phyloP scores from a whole-genome alignment of 345 rosid species.

The Anastatica hierochuntica region DNA sequence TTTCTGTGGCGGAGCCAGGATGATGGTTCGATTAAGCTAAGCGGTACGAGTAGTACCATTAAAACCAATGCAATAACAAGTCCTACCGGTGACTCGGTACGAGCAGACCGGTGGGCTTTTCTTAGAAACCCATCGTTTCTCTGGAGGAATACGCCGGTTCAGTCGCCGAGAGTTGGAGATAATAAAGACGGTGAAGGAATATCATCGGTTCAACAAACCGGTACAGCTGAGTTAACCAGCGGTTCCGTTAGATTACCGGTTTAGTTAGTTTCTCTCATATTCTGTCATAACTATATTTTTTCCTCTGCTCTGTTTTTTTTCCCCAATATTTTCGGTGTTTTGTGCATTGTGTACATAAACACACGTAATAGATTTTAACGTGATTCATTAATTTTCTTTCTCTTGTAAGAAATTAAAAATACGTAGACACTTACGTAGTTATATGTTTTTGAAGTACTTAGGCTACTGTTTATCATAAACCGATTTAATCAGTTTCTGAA shows the following conservation, averaged over 20 bases:
- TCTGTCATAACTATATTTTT: no score
- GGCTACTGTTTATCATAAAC: no score
- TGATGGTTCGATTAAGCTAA: conserved; percentile 22
- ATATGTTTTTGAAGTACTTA: no score
- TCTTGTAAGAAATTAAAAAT: no score
- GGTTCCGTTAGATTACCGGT: conserved; percentile 44
- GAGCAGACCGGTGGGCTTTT: conserved; percentile 49
- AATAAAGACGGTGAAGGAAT: conserved; percentile 26
- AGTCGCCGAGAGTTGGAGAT: conserved; percentile 35
- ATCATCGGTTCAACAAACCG: conserved; percentile 18
- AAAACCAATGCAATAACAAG: not conserved
- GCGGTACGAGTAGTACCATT: conserved; percentile 10
- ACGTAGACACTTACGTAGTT: no score
- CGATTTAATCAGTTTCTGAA: not conserved
- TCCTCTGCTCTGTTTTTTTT: not conserved
- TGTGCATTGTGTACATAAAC: no score
- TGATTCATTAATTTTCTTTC: no score
- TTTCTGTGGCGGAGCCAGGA: conserved; percentile 25
- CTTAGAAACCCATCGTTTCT: conserved; percentile 37
- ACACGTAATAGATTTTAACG: no score
- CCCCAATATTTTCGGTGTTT: no score
- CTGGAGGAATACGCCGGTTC: conserved; percentile 38
- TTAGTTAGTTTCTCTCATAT: no score
- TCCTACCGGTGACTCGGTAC: conserved; percentile 20
- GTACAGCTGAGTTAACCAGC: not conserved